Base-by-base conservation (phyloP, 2,329 filamentous ascomycete species). In the Colletotrichum paranaense region DNA sequence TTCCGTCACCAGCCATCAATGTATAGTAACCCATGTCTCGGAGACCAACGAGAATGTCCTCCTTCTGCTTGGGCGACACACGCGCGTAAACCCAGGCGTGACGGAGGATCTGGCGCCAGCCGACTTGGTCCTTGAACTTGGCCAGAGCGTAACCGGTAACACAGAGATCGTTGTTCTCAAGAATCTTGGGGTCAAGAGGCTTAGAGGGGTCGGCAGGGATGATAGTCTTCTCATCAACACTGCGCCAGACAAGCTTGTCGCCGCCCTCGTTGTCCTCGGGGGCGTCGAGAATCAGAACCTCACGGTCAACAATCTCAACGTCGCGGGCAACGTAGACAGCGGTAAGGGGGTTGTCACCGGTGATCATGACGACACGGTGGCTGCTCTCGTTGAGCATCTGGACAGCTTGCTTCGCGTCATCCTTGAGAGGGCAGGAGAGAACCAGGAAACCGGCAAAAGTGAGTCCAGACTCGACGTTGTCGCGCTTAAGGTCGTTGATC, bases 321-420 rank as follows among this genome's bases (percentile, higher is more conserved):
- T 98, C 93, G 74, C 93, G 92, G 19, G 97, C 97, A 69, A 99
- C 97, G 80, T 99, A 96, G 12, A 98, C 94, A 76, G 97, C 97
- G 53, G 97, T 99, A 65, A 99, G 89, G 14, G 97, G 96, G 82
- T 99, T 99, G 83, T 99, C 97, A 81, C 97, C 97, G 73, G 97
- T 99, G 77, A 99, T 99, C 97, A 99, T 99, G 78, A 99, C 94
- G 59, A 98, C 95, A 78, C 97, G 94, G 83, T 99, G 97, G 84
- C 95, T 98, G 84, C 96, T 98, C 86, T 99, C 97, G 81, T 98
- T 99, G 78, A 99, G 89, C 95, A 98, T 98, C 76, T 93, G 94
- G 53, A 99, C 94, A 52, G 97, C 92, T 81, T 97, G 92, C 84
- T 97, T 94, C 59, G 97, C 97, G 82, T 99, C 97, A 30, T 98